Percentiles rank a stretch among this genome's conserved stretches.
Evolutionary conservation across 2,329 filamentous ascomycete species (phyloP).

Genomic region (Penicillium sp.): DNA sequence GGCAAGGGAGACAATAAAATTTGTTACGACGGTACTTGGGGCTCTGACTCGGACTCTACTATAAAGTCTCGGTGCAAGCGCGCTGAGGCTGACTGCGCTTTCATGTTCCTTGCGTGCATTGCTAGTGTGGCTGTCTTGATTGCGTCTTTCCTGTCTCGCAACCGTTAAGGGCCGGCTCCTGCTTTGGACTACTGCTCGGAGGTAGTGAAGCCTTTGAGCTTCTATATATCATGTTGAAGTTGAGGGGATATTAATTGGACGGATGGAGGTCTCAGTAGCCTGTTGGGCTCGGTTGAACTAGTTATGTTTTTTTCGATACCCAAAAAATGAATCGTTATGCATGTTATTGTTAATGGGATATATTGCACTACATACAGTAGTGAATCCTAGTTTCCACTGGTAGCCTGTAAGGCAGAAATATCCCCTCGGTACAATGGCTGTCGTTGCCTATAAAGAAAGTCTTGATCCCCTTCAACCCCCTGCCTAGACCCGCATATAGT

Average conservation of each 20-base stretch:
- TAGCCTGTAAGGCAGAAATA: not conserved
- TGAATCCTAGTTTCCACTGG: not conserved
- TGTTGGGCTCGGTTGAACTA: not conserved
- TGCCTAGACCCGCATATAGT: no score
- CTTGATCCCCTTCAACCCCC: no score
- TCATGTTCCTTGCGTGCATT: slow-evolving; percentile 25
- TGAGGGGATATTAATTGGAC: not conserved
- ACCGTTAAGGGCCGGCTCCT: not conserved
- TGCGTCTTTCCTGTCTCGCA: slow-evolving; percentile 6
- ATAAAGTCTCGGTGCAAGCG: slow-evolving; percentile 20
- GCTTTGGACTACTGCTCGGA: not conserved
- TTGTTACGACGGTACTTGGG: not conserved
- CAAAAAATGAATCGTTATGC: not conserved
- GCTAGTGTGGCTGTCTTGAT: slow-evolving; percentile 12
- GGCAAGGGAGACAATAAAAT: slow-evolving; percentile 1
- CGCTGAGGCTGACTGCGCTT: slow-evolving; percentile 22
- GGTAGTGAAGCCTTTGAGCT: not conserved
- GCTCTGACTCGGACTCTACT: no score
- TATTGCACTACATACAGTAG: not conserved
- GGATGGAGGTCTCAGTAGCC: not conserved
- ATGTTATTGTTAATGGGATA: not conserved
- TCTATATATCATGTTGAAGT: no score
- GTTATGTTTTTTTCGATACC: not conserved
- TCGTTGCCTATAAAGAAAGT: no score
- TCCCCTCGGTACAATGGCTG: no score